Base-by-base conservation (phyloP, 257 asterid species). In the Thymus quinquecostatus region DNA sequence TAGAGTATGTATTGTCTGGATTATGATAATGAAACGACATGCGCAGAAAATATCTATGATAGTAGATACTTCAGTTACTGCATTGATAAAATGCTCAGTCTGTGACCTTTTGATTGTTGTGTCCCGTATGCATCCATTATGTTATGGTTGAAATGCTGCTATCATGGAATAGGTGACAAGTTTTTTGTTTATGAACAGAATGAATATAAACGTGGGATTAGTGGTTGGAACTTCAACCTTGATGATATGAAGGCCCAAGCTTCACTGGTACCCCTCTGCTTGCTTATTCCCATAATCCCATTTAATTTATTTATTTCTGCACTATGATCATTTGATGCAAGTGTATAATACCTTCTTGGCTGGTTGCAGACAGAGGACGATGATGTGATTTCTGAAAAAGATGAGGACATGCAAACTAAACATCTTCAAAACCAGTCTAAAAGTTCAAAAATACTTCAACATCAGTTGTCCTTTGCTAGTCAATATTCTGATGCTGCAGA, bases 181-280 rank as follows among this genome's bases (percentile, higher is more conserved):
- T 34, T 40, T 72, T 71, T 30, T 70, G 27, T 71, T 51, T 75
- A 68, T 73, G 56, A 65, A 56, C 91, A 88, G 96, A 86, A 80
- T 56, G 92, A 90, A 79, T 90, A 90, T 80, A 88, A 90, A 72
- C 89, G 96, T 8, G 96, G 96, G 50, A 88, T 90, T 53, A 90
- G 96, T 78, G 68, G 87, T 70, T 90, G 96, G 96, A 82, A 83
- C 77, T 90, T 90, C 80, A 73, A 90, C 83, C 87, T 90, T 36
- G 95, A 88, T 1, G 96, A 90, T 79, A 77, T 90, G 88, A 90
- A 88, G 85, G 89, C 95, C 57, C 92, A 86, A 82, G 96, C 96
- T 77, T 86, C 92, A 73, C 51, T 88, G 96, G 96, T 90, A 90
- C n/a, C n/a, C 50, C 59, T 49, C 40, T 79, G 21, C 64, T 49